Evolutionary conservation across 306 rosid species (phyloP).

Genomic region (Cucumis melo): DNA sequence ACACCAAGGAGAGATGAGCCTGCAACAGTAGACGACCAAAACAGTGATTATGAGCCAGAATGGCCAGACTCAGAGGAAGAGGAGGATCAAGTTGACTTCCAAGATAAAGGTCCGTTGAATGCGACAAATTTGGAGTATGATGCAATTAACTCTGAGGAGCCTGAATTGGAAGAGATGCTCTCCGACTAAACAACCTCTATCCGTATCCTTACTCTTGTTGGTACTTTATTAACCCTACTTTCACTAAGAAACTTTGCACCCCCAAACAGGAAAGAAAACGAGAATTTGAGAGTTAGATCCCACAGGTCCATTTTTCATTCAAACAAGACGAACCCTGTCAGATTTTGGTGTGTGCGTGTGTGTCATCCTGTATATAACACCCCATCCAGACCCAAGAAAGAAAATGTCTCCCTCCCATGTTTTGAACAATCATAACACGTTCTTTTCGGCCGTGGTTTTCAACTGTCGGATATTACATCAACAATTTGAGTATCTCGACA

Average conservation of each 20-base stretch:
- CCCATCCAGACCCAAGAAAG: background rate
- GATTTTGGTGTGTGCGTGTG: background rate
- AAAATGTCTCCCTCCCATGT: background rate
- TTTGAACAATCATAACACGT: background rate
- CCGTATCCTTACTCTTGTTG: background rate
- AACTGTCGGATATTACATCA: background rate
- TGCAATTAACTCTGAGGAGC: conserved; percentile 44
- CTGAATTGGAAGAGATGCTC: conserved; percentile 80
- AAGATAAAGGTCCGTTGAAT: conserved; percentile 37
- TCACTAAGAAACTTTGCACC: background rate
- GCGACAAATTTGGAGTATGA: conserved; percentile 57
- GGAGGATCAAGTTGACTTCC: conserved; percentile 46
- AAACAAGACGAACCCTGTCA: background rate
- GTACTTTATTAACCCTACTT: background rate
- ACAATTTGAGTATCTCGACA: background rate
- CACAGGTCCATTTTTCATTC: conserved; percentile 8
- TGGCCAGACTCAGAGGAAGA: conserved; percentile 56
- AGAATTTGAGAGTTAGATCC: background rate
- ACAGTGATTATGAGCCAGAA: conserved; percentile 48
- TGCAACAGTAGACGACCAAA: conserved; percentile 21
- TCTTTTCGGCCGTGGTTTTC: background rate
- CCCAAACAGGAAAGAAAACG: background rate
- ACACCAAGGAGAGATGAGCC: conserved; percentile 24
- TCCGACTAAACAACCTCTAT: conserved; percentile 42
- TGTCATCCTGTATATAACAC: background rate